Percentiles rank a stretch among this genome's conserved stretches.
Conservation (phyloP, 768 basidiomycete genomes). For the Lactifluus pinguis region DNA sequence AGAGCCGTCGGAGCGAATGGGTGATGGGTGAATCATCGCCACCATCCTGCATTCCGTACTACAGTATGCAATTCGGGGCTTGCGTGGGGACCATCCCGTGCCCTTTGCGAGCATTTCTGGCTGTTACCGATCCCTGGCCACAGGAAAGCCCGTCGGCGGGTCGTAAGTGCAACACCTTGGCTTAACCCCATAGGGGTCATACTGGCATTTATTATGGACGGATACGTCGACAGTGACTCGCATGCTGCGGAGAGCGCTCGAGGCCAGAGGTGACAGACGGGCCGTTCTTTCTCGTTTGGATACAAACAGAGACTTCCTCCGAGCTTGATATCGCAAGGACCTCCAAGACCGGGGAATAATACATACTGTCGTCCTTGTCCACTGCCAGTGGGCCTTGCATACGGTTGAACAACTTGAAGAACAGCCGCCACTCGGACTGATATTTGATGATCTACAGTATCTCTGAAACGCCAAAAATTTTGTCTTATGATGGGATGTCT, state of each 20-base stretch:
- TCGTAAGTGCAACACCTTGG: not conserved
- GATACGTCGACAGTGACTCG: not conserved
- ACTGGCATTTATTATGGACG: not conserved
- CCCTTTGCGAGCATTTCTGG: not conserved
- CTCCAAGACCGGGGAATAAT: not conserved
- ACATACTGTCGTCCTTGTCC: not conserved
- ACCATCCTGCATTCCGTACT: not conserved
- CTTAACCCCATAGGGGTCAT: not conserved
- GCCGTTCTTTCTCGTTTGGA: not conserved
- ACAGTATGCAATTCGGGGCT: not conserved
- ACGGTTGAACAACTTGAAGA: not conserved
- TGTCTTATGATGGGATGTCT: not conserved
- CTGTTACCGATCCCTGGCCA: not conserved
- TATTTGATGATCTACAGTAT: not conserved
- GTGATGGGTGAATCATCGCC: not conserved
- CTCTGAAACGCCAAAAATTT: not conserved
- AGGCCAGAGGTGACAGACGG: not conserved
- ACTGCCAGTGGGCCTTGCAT: too few species aligned
- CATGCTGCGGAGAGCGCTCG: not conserved
- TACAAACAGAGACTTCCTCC: not conserved
- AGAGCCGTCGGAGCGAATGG: not conserved
- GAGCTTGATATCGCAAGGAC: not conserved
- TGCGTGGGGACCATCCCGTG: not conserved
- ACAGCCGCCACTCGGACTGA: not conserved
- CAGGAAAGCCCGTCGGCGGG: not conserved